phyloP scores from a whole-genome alignment of 208 protist genomes.

The Crithidia mellificae region DNA sequence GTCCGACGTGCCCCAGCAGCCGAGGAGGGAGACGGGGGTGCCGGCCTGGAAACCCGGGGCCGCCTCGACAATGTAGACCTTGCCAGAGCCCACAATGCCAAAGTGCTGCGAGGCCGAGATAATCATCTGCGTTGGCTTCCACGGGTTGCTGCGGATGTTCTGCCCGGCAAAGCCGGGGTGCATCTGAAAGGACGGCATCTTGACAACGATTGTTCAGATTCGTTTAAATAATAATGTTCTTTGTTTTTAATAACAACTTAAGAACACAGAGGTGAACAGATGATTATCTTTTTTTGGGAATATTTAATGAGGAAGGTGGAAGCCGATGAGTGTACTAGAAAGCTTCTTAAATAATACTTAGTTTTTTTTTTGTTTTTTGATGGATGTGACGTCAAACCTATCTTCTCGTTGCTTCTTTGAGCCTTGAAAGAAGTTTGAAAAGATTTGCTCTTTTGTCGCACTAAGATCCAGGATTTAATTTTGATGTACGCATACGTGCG shows the following conservation, averaged over 20 bases:
- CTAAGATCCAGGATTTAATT: not conserved
- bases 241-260: too few species aligned
- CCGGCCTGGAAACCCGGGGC: conserved; percentile 48
- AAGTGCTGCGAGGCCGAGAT: conserved; percentile 82
- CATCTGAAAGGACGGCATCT: conserved; percentile 87
- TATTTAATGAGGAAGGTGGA: too few species aligned
- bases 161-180: conserved; percentile 88
- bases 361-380: too few species aligned
- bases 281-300: too few species aligned
- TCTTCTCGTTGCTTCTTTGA: too few species aligned
- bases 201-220: not conserved
- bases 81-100: conserved; percentile 83
- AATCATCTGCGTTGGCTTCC: conserved; percentile 79
- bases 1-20: conserved; percentile 85
- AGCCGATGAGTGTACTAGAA: too few species aligned
- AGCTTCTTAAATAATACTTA: too few species aligned
- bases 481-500: not conserved
- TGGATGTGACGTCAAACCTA: too few species aligned
- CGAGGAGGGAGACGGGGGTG: conserved; percentile 60
- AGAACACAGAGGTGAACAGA: too few species aligned
- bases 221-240: not conserved
- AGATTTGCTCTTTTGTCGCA: too few species aligned
- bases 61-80: conserved; percentile 89
- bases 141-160: conserved; percentile 81
- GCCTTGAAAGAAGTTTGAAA: too few species aligned